Base-by-base conservation (phyloP, 164 flowering plant species). In the Vitis labrusca region DNA sequence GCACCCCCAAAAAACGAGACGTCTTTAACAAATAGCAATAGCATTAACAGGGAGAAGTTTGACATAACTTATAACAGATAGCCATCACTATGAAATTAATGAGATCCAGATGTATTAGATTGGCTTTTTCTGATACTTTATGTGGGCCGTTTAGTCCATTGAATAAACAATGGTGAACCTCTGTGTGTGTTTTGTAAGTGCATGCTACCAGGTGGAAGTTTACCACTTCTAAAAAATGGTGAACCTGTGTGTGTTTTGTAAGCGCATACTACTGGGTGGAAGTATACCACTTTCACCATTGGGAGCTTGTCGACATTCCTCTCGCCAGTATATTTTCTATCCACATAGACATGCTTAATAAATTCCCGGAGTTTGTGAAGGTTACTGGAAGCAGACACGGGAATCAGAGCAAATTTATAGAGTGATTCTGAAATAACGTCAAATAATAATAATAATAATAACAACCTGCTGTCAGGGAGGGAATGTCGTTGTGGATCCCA, bases 311-410 rank as follows among this genome's bases (percentile, higher is more conserved):
- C 82, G 8, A n/a, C 14, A 70, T 53, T 71, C 61, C 76, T 83
- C 60, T 76, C 84, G 51, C 90, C 86, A 32, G 80, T 67, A 68
- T 78, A 87, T 73, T 66, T 87, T 68, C 87, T 78, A 70, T 87
- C 87, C 53, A 85, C 82, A 57, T 89, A 89, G 10, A 85, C 87
- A 66, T 83, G 82, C 81, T 79, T 89, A 69, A 89, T 85, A 70
- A 85, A 89, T 5, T 85, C 87, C 27, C 93, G 76, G 49, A 89
- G 77, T 61, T 72, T 73, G 9, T 77, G 67, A 57, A 80, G 76
- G 80, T 89, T 82, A 75, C 91, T 87, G 87, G 30, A 75, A 37
- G 12, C 30, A 71, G 64, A 48, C 29, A 63, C 19, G 61, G 51
- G 44, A 55, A 56, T 78, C 14, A 73, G 72, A 53, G 52, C 16